Percentiles rank a stretch among this genome's conserved stretches.
These are phyloP conservation scores for Leishmania martiniquensis DNA, from an alignment of 208 protist genomes.

Conservation along the genomic window DNA sequence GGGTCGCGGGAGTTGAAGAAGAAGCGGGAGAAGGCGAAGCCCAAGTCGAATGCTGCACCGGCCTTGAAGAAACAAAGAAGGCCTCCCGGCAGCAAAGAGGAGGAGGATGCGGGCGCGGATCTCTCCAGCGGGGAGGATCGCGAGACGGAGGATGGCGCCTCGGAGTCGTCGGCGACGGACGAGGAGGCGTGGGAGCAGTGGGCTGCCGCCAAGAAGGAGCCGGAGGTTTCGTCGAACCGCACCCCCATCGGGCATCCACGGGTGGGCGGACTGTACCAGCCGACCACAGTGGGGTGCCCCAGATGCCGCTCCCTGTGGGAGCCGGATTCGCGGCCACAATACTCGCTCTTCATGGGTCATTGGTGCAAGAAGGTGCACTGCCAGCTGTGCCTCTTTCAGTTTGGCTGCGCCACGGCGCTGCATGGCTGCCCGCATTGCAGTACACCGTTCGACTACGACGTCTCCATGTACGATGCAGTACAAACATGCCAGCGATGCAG, in stretches of 20 bases:
- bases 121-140: conserved; percentile 20
- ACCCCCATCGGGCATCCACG: conserved; percentile 64
- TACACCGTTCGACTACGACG: conserved; percentile 75
- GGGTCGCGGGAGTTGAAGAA: conserved; percentile 6
- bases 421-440: conserved; percentile 86
- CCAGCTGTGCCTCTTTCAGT: conserved; percentile 82
- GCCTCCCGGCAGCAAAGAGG: conserved; percentile 15
- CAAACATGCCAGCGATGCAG: conserved; percentile 59
- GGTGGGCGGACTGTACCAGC: conserved; percentile 46
- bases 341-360: conserved; percentile 88
- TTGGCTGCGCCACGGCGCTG: conserved; percentile 76
- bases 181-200: conserved; percentile 33
- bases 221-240: conserved; percentile 74
- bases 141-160: conserved; percentile 28
- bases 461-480: conserved; percentile 72
- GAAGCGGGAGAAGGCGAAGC: background rate
- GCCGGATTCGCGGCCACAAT: conserved; percentile 77
- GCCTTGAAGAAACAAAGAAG: conserved; percentile 23
- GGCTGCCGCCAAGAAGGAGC: conserved; percentile 30
- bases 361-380: conserved; percentile 85
- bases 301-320: conserved; percentile 75
- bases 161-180: conserved; percentile 26
- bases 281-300: conserved; percentile 71
- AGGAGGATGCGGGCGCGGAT: too few relatives aligned
- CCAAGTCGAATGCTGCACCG: background rate